Evolutionary conservation across 2,329 filamentous ascomycete genomes (phyloP).

Genomic region (Aspergillus clavatus): DNA sequence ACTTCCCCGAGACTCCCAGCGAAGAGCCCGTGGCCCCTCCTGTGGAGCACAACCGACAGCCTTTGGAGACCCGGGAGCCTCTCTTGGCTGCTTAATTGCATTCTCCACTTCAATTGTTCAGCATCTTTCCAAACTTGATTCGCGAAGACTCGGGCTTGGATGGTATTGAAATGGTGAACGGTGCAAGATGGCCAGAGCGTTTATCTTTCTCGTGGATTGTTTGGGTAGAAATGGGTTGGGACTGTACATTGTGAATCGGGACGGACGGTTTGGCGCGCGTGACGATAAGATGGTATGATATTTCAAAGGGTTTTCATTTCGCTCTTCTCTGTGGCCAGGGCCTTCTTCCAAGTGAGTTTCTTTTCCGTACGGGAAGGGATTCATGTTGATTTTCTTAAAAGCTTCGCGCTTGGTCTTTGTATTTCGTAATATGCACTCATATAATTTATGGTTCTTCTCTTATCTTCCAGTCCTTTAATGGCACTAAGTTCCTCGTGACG

Average conservation of each 20-base stretch:
- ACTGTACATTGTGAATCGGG: conserved; percentile 5
- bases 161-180: background rate
- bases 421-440: background rate
- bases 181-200: background rate
- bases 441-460: background rate
- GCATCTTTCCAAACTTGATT: background rate
- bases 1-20: conserved; percentile 48
- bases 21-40: conserved; percentile 31
- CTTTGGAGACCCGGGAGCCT: conserved; percentile 28
- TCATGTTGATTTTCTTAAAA: conserved; percentile 1
- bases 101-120: background rate
- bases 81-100: conserved; percentile 26
- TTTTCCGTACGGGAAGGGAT: background rate
- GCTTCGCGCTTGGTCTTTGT: background rate
- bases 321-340: conserved; percentile 2
- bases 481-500: background rate
- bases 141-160: background rate
- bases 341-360: conserved; percentile 3
- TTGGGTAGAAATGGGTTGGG: conserved; percentile 2
- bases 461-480: background rate
- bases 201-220: background rate
- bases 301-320: conserved; percentile 4
- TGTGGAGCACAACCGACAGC: conserved; percentile 28
- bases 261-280: conserved; percentile 15
- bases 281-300: conserved; percentile 21